A percentile compares a stretch with the other conserved stretches of the same genome.
Conservation (phyloP, 2,329 filamentous ascomycete species). For the Stachybotrys chlorohalonatus region DNA sequence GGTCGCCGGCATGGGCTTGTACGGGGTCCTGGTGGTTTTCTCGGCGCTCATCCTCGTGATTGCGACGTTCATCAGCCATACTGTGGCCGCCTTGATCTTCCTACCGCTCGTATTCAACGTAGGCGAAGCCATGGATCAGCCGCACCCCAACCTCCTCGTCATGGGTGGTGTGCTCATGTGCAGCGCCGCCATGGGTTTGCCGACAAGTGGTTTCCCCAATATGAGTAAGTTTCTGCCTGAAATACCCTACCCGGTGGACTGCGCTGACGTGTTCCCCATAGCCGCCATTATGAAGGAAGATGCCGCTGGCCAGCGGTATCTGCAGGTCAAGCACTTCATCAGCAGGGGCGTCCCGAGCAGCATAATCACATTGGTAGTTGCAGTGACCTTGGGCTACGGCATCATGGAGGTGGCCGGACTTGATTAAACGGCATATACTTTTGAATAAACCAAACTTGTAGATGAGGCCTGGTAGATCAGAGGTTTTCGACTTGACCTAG, state of each 20-base stretch:
- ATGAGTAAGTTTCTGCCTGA: slow-evolving; percentile 69
- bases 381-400: slow-evolving; percentile 84
- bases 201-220: slow-evolving; percentile 94
- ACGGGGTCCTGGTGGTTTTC: slow-evolving; percentile 81
- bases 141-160: slow-evolving; percentile 87
- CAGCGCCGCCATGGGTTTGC: slow-evolving; percentile 89
- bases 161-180: slow-evolving; percentile 97
- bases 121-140: slow-evolving; percentile 74
- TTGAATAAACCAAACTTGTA: neutral
- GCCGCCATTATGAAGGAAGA: slow-evolving; percentile 99
- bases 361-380: slow-evolving; percentile 69
- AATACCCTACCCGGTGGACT: neutral
- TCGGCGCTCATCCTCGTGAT: slow-evolving; percentile 78
- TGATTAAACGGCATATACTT: slow-evolving; percentile 17
- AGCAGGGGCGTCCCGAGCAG: slow-evolving; percentile 86
- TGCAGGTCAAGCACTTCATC: slow-evolving; percentile 89
- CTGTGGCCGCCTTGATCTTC: slow-evolving; percentile 90
- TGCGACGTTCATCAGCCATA: slow-evolving; percentile 96
- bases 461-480: neutral
- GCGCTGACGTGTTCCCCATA: slow-evolving; percentile 25
- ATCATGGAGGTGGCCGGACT: slow-evolving; percentile 72
- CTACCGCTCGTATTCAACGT: slow-evolving; percentile 84
- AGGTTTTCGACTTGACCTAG: neutral
- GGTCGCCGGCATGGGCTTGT: slow-evolving; percentile 73
- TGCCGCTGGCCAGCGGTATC: slow-evolving; percentile 81